Evolutionary conservation across 257 asterid species (phyloP).

Genomic region (Penstemon eatonii): DNA sequence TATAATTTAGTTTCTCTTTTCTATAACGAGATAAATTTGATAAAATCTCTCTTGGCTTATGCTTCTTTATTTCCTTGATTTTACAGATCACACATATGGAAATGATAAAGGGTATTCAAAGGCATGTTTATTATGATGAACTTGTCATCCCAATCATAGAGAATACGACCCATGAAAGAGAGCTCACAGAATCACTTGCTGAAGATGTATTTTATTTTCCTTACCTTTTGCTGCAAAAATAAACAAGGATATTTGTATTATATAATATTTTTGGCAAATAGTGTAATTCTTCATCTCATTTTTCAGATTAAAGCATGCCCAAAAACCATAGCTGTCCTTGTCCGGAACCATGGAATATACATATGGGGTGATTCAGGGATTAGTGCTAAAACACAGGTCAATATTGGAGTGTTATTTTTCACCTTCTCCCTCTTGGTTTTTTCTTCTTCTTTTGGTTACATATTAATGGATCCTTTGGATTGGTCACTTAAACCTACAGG

Average conservation of each 20-base stretch:
- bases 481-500: slow-evolving; percentile 45
- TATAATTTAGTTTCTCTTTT: slow-evolving; percentile 2
- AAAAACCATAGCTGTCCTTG: slow-evolving; percentile 87
- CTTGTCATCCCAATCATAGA: slow-evolving; percentile 92
- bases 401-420: background rate
- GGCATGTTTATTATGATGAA: slow-evolving; percentile 92
- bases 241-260: no score
- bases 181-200: slow-evolving; percentile 86
- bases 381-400: slow-evolving; percentile 89
- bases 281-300: slow-evolving; percentile 6
- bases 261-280: background rate
- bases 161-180: slow-evolving; percentile 94
- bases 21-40: background rate
- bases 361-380: slow-evolving; percentile 99
- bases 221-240: background rate
- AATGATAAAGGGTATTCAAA: slow-evolving; percentile 94
- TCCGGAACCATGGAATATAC: slow-evolving; percentile 88
- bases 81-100: slow-evolving; percentile 92
- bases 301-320: slow-evolving; percentile 86
- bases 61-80: slow-evolving; percentile 18
- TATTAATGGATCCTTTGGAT: slow-evolving; percentile 14
- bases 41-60: slow-evolving; percentile 16
- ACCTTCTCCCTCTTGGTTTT: background rate
- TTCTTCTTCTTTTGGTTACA: background rate
- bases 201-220: slow-evolving; percentile 59